A percentile compares a stretch with the other conserved stretches of the same genome.
phyloP scores from a whole-genome alignment of 2,329 filamentous ascomycete genomes.

The Davidsoniella eucalypti region DNA sequence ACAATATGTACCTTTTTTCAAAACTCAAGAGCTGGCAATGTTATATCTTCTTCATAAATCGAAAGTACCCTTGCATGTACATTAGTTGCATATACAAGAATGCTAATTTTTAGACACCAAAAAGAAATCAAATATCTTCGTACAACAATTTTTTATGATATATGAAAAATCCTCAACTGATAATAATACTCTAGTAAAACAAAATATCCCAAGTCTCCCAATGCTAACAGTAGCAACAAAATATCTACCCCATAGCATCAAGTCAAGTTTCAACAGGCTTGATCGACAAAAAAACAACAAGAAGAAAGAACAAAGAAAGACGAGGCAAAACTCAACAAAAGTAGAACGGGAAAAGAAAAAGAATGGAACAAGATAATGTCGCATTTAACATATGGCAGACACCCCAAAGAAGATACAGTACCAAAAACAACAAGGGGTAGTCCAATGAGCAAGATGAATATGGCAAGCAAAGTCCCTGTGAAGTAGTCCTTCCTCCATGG shows the following conservation, averaged over 20 bases:
- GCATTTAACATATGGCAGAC: too few relatives aligned
- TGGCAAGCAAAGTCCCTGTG: too few relatives aligned
- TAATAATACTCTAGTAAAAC: constrained; percentile 1
- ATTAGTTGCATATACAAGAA: too few relatives aligned
- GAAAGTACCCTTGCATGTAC: too few relatives aligned
- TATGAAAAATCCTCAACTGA: neutral
- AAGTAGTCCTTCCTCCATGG: too few relatives aligned
- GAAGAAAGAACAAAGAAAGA: constrained; percentile 2
- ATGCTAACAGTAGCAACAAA: neutral
- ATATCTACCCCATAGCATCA: neutral
- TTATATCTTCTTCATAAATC: too few relatives aligned
- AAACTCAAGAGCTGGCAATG: too few relatives aligned
- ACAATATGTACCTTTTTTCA: too few relatives aligned
- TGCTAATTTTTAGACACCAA: too few relatives aligned
- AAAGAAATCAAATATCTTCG: neutral
- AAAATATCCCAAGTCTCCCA: neutral
- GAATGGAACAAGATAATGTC: neutral
- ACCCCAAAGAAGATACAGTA: neutral
- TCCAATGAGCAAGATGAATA: neutral
- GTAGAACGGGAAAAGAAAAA: neutral
- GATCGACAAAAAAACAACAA: neutral
- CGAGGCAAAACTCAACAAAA: neutral
- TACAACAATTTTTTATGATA: neutral
- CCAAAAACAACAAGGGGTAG: neutral
- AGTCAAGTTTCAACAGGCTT: too few relatives aligned